Evolutionary conservation across 768 basidiomycete species (phyloP).

Genomic region (Podaxis mareebaensis): DNA sequence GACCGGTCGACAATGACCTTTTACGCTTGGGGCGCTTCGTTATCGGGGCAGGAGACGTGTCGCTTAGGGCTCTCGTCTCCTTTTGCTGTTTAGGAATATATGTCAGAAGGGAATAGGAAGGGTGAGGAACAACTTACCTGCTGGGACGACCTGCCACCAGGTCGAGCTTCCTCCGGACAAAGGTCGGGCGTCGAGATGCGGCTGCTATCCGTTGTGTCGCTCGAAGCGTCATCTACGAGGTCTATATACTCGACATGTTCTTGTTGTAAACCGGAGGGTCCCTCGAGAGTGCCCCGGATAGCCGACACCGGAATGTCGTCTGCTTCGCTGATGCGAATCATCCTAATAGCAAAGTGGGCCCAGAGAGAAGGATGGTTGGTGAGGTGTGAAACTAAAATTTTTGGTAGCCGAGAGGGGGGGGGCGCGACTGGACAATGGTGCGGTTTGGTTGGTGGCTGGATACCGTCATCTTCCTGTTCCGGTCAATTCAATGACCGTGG

Average conservation of each 20-base stretch:
- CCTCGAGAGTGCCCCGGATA: background rate
- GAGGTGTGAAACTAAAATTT: background rate
- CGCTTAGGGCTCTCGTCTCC: too few relatives aligned
- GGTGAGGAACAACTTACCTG: too few relatives aligned
- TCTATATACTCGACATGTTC: background rate
- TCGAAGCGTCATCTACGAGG: background rate
- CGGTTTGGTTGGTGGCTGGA: background rate
- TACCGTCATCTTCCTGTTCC: background rate
- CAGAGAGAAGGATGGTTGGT: too few relatives aligned
- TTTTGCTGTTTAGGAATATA: too few relatives aligned
- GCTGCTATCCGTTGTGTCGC: background rate
- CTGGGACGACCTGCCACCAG: too few relatives aligned
- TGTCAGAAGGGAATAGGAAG: too few relatives aligned
- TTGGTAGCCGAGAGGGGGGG: background rate
- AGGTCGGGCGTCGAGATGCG: background rate
- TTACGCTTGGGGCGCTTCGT: too few relatives aligned
- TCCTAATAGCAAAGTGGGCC: background rate
- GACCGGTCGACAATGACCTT: too few relatives aligned
- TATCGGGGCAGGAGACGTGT: too few relatives aligned
- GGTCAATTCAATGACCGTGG: background rate
- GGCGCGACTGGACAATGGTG: background rate
- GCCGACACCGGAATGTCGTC: background rate
- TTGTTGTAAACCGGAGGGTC: background rate
- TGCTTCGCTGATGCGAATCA: background rate
- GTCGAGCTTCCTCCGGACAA: too few relatives aligned